Conservation (phyloP, 1,139 yeast species). For the Pneumocystis murina region DNA sequence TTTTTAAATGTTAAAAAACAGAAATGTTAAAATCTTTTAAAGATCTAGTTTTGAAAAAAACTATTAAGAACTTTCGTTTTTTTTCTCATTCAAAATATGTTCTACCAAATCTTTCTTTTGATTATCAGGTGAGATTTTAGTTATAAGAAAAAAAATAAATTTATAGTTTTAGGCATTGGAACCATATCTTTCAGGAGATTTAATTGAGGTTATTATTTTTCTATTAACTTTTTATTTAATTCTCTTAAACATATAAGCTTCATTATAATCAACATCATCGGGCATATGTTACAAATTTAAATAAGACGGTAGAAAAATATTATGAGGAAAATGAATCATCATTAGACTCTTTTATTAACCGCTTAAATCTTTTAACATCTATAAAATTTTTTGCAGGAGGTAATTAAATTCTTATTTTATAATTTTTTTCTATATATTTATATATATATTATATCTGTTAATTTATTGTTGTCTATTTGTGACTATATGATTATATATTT, state of each 20-base stretch:
- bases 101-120: not conserved
- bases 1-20: no score
- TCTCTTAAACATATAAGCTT: slow-evolving; percentile 27
- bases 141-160: no score
- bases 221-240: not conserved
- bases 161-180: not conserved
- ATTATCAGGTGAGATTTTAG: not conserved
- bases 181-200: not conserved
- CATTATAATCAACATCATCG: slow-evolving; percentile 93
- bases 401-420: not conserved
- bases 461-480: no score
- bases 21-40: not conserved
- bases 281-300: slow-evolving; percentile 81
- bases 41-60: not conserved
- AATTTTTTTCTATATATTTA: no score
- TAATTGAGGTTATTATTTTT: not conserved
- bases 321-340: slow-evolving; percentile 47
- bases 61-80: not conserved
- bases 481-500: no score
- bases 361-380: slow-evolving; percentile 56
- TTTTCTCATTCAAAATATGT: not conserved
- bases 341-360: slow-evolving; percentile 46
- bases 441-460: no score
- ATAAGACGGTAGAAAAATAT: slow-evolving; percentile 64
- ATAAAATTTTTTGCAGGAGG: slow-evolving; percentile 96